Conservation (phyloP, 2,329 filamentous ascomycete species). For the Clarireedia monteithiana region DNA sequence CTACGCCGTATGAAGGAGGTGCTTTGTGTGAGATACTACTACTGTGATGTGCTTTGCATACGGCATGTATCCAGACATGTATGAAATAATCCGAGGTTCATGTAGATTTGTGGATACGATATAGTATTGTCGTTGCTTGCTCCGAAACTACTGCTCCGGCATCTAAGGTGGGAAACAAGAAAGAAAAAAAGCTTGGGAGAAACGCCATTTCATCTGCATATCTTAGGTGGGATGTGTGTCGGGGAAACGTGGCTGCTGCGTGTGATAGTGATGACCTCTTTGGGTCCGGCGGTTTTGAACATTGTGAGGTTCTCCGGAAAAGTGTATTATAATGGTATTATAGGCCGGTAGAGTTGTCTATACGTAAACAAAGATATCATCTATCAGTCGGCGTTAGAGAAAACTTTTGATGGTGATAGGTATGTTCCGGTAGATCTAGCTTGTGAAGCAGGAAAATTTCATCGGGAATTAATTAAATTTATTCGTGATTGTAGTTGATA, state of each 20-base stretch:
- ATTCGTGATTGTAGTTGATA: not conserved
- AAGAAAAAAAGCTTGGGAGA: not conserved
- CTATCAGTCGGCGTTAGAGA: not conserved
- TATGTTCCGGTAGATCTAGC: not conserved
- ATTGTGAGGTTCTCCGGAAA: not conserved
- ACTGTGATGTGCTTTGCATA: not conserved
- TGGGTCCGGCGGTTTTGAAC: not conserved
- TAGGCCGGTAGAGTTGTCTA: not conserved
- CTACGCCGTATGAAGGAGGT: not conserved
- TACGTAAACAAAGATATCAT: not conserved
- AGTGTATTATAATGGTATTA: not conserved
- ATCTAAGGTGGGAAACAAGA: too few relatives aligned
- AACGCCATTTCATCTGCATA: not conserved
- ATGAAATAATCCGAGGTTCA: not conserved
- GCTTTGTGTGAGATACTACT: not conserved
- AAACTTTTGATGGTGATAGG: not conserved
- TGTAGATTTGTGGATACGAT: not conserved
- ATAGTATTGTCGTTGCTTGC: not conserved
- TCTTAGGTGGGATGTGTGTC: not conserved
- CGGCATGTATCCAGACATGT: not conserved
- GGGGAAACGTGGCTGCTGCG: not conserved
- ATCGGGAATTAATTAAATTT: not conserved
- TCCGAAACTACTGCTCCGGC: not conserved
- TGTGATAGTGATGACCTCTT: not conserved
- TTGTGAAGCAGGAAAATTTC: not conserved